Evolutionary conservation across 805 yeast species (phyloP).

Genomic region (Tanozyma kutaoensis): DNA sequence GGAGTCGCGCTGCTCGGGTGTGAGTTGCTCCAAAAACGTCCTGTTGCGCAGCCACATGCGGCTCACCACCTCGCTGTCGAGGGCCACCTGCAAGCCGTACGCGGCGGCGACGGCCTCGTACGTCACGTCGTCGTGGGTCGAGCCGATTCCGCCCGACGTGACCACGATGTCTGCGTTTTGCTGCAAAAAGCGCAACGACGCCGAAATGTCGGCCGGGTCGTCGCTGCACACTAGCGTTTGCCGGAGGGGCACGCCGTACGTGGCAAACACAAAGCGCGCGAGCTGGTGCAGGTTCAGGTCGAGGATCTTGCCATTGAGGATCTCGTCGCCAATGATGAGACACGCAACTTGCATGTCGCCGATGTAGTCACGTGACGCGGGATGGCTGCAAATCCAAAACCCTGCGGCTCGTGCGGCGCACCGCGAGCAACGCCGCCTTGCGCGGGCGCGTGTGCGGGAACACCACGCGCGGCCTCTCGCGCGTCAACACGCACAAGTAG

Average conservation of each 20-base stretch:
- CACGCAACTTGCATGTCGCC: too few relatives aligned
- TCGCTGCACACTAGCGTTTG: conserved; percentile 69
- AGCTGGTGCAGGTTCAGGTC: conserved; percentile 70
- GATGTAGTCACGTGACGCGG: too few relatives aligned
- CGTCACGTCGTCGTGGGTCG: conserved; percentile 86
- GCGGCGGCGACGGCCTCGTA: conserved; percentile 64
- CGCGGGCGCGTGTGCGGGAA: too few relatives aligned
- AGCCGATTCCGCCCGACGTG: conserved; percentile 70
- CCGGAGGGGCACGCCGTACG: conserved; percentile 50
- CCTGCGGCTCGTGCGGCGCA: too few relatives aligned
- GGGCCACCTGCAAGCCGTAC: conserved; percentile 32
- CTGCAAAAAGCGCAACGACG: conserved; percentile 34
- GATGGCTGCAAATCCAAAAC: too few relatives aligned
- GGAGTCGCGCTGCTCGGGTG: conserved; percentile 37
- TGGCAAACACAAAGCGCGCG: conserved; percentile 53
- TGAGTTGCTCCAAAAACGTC: conserved; percentile 16
- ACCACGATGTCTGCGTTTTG: conserved; percentile 52
- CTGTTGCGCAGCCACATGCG: conserved; percentile 35
- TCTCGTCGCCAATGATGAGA: conserved; percentile 76
- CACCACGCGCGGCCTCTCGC: too few relatives aligned
- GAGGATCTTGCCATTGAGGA: conserved; percentile 69
- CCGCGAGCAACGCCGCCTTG: too few relatives aligned
- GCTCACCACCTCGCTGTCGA: conserved; percentile 45
- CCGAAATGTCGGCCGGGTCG: conserved; percentile 49
- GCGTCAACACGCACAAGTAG: conserved; percentile 48